Evolutionary conservation across 768 basidiomycete species (phyloP), one percentile per base, ranked within the genome.

Genomic region (Boletus patriciae): DNA sequence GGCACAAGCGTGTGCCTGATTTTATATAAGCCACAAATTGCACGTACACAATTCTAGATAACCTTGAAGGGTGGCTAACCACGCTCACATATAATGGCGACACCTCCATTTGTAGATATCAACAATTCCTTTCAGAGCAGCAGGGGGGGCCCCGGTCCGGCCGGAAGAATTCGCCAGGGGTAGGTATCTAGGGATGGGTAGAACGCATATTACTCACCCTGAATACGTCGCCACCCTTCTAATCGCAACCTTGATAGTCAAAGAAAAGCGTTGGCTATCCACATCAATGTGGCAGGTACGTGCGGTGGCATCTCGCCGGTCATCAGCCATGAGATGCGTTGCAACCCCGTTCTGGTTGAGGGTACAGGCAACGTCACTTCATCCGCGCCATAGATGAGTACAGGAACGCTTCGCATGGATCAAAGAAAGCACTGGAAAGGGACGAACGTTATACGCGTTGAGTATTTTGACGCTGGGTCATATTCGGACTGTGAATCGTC

Each of bases 381-480:
- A 40, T 43, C 50, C 13, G 47, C 47, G 57, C 54, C 54, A 58
- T 31, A 31, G 31, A 31, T 59, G 52, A 53, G 42, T 55, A 58
- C 55, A 64, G 62, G 57, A 67, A 69, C 62, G 51, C 54, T 64
- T 67, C 65, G 59, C 58, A 69, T 66, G 55, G 53, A 69, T 59
- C 55, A 65, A 67, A 50, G 43, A 46, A 46, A 59, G 65, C 59
- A 51, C 27, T 46, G 13, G 52, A 62, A 63, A 54, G 42, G 31
- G 42, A 56, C 54, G 54, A 60, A 60, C 57, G 65, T 62, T 64
- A 49, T 52, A 64, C 67, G 61, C 62, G 62, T 68, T 61, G 57
- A 44, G 58, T 38, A 54, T 58, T 56, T 48, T 65, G 56, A 63
- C 68, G 54, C 59, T 59, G 52, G 64, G 56, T 55, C 42, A 50